phyloP scores from a whole-genome alignment of 2,329 filamentous ascomycete genomes.

The Chrysosporium queenslandicum region DNA sequence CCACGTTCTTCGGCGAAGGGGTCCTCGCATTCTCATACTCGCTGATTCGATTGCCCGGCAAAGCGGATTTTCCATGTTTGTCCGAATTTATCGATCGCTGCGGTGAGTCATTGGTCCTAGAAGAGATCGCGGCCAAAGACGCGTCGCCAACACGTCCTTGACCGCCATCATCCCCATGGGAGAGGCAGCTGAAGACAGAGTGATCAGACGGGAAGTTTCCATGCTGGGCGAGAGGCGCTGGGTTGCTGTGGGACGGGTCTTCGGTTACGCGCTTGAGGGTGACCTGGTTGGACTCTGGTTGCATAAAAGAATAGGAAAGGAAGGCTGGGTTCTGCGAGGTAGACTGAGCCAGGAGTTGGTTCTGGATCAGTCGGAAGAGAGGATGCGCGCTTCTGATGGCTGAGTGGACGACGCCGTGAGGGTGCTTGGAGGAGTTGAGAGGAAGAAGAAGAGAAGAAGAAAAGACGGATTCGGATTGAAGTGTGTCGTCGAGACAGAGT shows the following conservation, averaged over 20 bases:
- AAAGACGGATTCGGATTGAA: no score
- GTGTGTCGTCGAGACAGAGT: neutral
- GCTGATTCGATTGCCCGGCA: conserved; percentile 43
- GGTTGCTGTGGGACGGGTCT: conserved; percentile 29
- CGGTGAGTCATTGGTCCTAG: neutral
- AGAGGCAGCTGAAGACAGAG: conserved; percentile 37
- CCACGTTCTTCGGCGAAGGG: conserved; percentile 29
- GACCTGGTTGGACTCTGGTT: conserved; percentile 48
- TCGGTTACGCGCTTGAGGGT: conserved; percentile 37
- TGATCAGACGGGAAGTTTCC: conserved; percentile 42
- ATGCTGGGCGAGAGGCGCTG: conserved; percentile 45
- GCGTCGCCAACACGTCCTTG: conserved; percentile 21
- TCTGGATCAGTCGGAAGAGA: conserved; percentile 41
- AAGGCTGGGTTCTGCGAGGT: conserved; percentile 22
- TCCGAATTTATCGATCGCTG: conserved; percentile 13
- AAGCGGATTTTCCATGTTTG: conserved; percentile 26
- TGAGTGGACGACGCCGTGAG: neutral
- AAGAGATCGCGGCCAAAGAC: conserved; percentile 20
- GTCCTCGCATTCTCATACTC: conserved; percentile 45
- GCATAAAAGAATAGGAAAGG: conserved; percentile 50
- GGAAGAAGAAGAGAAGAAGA: no score
- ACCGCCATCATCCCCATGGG: conserved; percentile 33
- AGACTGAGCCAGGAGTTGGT: conserved; percentile 47
- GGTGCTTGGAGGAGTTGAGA: neutral
- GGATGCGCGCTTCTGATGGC: neutral